Evolutionary conservation across 1,284 basidiomycete genomes (phyloP).

Genomic region (Irpex rosettiformis): DNA sequence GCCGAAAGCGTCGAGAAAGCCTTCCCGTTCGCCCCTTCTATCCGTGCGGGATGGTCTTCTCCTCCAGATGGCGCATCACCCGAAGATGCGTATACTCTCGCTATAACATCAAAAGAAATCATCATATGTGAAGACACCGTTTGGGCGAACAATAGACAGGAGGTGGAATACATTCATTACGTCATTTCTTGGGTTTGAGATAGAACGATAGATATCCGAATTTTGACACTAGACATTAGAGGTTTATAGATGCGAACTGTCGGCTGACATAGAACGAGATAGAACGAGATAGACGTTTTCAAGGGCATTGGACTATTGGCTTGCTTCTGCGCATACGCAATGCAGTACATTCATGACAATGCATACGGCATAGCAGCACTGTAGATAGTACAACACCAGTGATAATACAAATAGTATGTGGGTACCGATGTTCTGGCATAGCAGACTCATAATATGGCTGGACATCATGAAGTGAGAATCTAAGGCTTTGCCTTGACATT

Average conservation of each 20-base stretch:
- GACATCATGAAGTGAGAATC: background rate
- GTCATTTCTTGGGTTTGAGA: constrained; percentile 53
- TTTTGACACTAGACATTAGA: background rate
- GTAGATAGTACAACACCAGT: too few species aligned
- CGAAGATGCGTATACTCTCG: constrained; percentile 22
- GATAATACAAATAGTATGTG: too few species aligned
- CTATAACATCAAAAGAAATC: constrained; percentile 46
- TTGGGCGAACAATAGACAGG: constrained; percentile 27
- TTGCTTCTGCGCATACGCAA: background rate
- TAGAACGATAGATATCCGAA: background rate
- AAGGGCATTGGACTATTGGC: background rate
- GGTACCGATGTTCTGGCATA: too few species aligned
- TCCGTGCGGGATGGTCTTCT: constrained; percentile 3
- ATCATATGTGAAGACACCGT: constrained; percentile 50
- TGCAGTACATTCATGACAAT: too few species aligned
- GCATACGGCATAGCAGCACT: too few species aligned
- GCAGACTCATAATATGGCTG: background rate
- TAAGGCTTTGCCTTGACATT: constrained; percentile 68
- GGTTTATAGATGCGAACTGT: background rate
- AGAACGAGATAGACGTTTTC: background rate
- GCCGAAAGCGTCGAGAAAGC: constrained; percentile 52
- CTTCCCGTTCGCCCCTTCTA: constrained; percentile 38
- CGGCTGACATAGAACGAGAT: background rate
- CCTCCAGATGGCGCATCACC: background rate
- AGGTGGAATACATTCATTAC: constrained; percentile 63